phyloP scores from a whole-genome alignment of 257 asterid species.

The Penstemon barbatus region DNA sequence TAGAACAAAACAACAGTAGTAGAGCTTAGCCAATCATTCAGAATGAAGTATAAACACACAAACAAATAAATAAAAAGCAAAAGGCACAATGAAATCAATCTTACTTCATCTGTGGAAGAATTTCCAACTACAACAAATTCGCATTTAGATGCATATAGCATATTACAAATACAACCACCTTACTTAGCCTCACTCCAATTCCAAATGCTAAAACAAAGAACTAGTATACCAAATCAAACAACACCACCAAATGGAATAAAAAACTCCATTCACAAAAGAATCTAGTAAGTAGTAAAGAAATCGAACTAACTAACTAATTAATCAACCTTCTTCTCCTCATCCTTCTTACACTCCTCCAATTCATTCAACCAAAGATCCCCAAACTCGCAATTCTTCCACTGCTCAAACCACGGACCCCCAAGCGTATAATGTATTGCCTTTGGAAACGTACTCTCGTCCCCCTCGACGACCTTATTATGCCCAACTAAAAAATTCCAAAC shows the following conservation, averaged over 20 bases:
- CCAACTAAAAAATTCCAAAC: conserved; percentile 90
- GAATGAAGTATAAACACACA: background rate
- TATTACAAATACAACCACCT: background rate
- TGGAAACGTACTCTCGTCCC: conserved; percentile 54
- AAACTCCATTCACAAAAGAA: too few relatives aligned
- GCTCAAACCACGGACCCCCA: conserved; percentile 97
- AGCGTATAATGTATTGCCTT: conserved; percentile 81
- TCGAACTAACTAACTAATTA: background rate
- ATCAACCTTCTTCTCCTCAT: conserved; percentile 35
- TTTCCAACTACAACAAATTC: background rate
- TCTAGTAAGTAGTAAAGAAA: too few relatives aligned
- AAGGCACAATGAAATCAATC: background rate
- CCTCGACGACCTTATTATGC: conserved; percentile 68
- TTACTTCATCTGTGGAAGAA: background rate
- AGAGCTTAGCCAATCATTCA: background rate
- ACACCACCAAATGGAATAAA: background rate
- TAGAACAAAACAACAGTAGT: background rate
- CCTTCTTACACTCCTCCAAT: conserved; percentile 59
- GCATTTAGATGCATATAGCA: background rate
- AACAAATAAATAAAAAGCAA: background rate
- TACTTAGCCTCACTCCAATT: background rate
- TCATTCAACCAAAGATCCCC: conserved; percentile 81
- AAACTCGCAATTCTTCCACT: conserved; percentile 88
- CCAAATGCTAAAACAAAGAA: conserved; percentile 13
- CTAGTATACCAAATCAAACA: background rate